These are phyloP conservation scores for Arabidopsis suecica DNA, from an alignment of 345 rosid species.

Conservation along the genomic window DNA sequence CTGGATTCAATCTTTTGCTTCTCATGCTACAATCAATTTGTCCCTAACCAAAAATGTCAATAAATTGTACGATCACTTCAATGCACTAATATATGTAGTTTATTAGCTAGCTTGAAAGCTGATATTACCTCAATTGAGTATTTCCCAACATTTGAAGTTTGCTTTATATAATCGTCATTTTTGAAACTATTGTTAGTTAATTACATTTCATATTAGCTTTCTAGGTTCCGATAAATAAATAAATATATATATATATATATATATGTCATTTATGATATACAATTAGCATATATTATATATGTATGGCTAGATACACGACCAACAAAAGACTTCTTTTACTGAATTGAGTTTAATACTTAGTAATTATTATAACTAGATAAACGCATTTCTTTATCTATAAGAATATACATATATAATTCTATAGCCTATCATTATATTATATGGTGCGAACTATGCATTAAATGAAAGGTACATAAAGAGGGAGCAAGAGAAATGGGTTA, in stretches of 20 bases:
- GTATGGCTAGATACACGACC: neutral
- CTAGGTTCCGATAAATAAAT: no score
- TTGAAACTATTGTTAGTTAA: no score
- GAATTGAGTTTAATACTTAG: neutral
- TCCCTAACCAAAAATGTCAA: slow-evolving; percentile 33
- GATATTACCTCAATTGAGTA: slow-evolving; percentile 11
- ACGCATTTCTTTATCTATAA: neutral
- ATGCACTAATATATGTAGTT: slow-evolving; percentile 1
- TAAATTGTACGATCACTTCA: slow-evolving; percentile 20
- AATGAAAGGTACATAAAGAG: slow-evolving; percentile 42
- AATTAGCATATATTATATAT: neutral
- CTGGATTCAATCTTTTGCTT: slow-evolving; percentile 17
- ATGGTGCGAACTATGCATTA: slow-evolving; percentile 38
- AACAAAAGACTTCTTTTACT: neutral
- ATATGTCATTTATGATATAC: neutral
- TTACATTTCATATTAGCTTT: no score
- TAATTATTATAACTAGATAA: neutral
- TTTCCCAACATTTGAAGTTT: slow-evolving; percentile 12
- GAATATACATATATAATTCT: slow-evolving; percentile 10
- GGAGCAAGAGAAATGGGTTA: slow-evolving; percentile 45
- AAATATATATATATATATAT: no score
- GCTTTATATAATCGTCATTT: neutral
- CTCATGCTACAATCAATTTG: slow-evolving; percentile 24
- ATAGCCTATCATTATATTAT: slow-evolving; percentile 26
- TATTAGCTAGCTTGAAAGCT: slow-evolving; percentile 19